Base-by-base conservation (phyloP, 2,329 filamentous ascomycete species). In the Zelopaecilomyces penicillatus region DNA sequence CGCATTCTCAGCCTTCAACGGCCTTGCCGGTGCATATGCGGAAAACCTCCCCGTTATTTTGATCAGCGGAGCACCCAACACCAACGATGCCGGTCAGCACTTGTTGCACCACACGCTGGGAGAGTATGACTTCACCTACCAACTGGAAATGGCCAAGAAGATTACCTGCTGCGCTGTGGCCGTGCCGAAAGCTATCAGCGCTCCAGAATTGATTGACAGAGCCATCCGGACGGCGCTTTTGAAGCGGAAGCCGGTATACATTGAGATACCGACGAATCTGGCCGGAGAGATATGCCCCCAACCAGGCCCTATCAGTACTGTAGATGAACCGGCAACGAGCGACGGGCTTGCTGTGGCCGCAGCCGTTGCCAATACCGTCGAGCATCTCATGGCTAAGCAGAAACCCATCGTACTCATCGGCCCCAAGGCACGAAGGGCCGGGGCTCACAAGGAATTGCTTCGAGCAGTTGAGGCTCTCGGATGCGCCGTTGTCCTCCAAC, bases 91-190 rank as follows among this genome's bases (percentile, higher is more conserved):
- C 4, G 35, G 30, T 5, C 35, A 34, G 8, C 55, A 57, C 48
- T 39, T 56, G 19, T 51, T 59, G 36, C 57, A 60, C 50, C 57
- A 60, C 44, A 60, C 57, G 9, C 50, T 59, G 10, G 57, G 57
- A 31, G 38, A 47, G 32, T n/a, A 8, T 27, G 53, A 60, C 50
- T 58, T 54, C 48, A 54, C 39, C 26, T 61, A 61, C 48, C 57
- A 58, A 50, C 40, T 53, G 28, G 57, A 59, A 50, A 61, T 61
- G 57, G 56, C 57, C 43, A 50, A 55, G 44, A 59, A 58, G 50
- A 54, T 61, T 49, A 59, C 58, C 11, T 59, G 57, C 48, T 59
- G 53, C 35, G 57, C 57, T 30, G 57, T 58, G 29, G 52, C 54
- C 30, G 42, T 60, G 28, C 47, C 47, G 29, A 52, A 53, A 30